These are phyloP conservation scores for Rhodofomes roseus DNA, from an alignment of 1,284 basidiomycete genomes.

Conservation along the genomic window DNA sequence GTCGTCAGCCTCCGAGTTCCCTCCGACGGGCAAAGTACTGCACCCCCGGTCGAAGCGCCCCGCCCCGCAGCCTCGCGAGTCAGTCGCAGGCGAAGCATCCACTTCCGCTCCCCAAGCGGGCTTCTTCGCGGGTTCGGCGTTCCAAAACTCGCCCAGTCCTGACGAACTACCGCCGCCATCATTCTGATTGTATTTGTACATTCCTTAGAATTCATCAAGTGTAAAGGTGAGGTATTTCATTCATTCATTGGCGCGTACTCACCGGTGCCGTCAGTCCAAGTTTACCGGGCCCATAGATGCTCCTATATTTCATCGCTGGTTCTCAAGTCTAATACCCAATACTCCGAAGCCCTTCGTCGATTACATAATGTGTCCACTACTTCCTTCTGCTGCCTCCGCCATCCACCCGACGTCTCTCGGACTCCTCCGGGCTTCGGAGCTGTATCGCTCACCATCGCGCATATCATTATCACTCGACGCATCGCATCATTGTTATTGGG, in stretches of 20 bases:
- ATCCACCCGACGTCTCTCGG: conserved; percentile 7
- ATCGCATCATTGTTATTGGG: conserved; percentile 13
- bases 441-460: conserved; percentile 21
- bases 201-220: conserved; percentile 30
- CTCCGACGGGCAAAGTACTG: conserved; percentile 30
- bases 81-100: conserved; percentile 10
- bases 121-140: conserved; percentile 71
- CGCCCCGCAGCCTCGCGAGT: neutral
- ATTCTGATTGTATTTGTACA: conserved; percentile 37
- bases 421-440: conserved; percentile 15
- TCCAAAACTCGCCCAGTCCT: conserved; percentile 78
- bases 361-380: conserved; percentile 23
- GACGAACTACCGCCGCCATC: conserved; percentile 69
- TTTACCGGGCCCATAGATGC: conserved; percentile 29
- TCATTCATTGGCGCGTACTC: neutral
- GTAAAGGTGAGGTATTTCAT: conserved; percentile 35
- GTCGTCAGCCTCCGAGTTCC: conserved; percentile 35
- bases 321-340: conserved; percentile 19
- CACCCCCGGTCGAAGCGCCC: neutral
- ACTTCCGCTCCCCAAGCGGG: conserved; percentile 29
- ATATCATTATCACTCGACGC: conserved; percentile 47
- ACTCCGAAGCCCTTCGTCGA: conserved; percentile 27
- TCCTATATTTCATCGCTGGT: conserved; percentile 21
- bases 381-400: conserved; percentile 16
- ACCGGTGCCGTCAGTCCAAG: conserved; percentile 27